phyloP scores from a whole-genome alignment of 78 protist genomes.

The Dictyostelium capitatum region DNA sequence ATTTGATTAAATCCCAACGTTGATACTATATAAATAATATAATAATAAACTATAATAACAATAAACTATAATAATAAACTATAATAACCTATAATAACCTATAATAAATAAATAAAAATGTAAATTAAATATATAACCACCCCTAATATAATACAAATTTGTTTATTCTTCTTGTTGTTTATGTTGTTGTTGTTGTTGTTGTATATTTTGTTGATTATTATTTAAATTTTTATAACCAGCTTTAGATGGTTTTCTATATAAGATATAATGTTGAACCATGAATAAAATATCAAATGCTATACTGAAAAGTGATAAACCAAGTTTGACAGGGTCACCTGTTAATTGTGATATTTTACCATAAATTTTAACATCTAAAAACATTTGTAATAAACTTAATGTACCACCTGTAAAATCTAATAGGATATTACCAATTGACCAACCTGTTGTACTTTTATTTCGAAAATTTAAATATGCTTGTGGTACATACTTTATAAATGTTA shows the following conservation, averaged over 20 bases:
- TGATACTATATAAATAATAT: neutral
- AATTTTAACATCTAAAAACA: constrained; percentile 76
- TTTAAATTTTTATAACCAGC: constrained; percentile 34
- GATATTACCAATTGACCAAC: constrained; percentile 94
- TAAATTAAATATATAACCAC: too few relatives aligned
- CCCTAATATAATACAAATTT: neutral
- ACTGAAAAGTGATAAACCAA: constrained; percentile 87
- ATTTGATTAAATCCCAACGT: neutral
- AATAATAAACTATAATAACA: neutral
- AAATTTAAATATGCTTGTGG: constrained; percentile 92
- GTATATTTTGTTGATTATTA: neutral
- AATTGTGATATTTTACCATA: constrained; percentile 80
- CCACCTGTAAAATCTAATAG: constrained; percentile 96
- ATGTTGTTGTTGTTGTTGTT: neutral
- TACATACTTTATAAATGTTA: constrained; percentile 89
- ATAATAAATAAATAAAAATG: neutral
- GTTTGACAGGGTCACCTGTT: constrained; percentile 92
- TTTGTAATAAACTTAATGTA: constrained; percentile 87
- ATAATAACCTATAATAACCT: neutral
- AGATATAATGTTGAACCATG: constrained; percentile 93
- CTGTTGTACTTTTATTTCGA: constrained; percentile 88
- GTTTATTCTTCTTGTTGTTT: neutral
- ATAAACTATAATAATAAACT: neutral
- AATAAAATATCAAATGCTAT: constrained; percentile 92
- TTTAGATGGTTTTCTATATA: constrained; percentile 61